Conservation (phyloP, 768 basidiomycete genomes). For the Lactifluus subvellereus region DNA sequence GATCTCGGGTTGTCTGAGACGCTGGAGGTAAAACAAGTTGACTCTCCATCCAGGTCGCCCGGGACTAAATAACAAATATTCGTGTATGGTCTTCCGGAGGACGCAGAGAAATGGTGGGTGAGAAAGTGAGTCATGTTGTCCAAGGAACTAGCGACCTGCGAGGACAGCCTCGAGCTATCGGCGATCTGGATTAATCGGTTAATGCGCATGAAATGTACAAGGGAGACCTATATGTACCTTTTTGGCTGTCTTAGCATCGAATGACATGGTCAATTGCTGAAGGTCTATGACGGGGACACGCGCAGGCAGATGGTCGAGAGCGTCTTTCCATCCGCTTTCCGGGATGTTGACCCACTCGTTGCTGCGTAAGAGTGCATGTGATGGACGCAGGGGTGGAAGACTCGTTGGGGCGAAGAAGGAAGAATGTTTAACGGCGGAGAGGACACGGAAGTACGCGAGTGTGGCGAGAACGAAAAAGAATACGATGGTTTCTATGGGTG, state of each 20-base stretch:
- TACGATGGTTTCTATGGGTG: slow-evolving; percentile 86
- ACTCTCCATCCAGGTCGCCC: slow-evolving; percentile 20
- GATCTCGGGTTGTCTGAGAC: slow-evolving; percentile 35
- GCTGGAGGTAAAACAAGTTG: slow-evolving; percentile 39
- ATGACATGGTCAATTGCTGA: slow-evolving; percentile 65
- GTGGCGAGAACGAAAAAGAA: slow-evolving; percentile 85
- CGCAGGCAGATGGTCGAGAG: slow-evolving; percentile 29
- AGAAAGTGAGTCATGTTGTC: slow-evolving; percentile 48
- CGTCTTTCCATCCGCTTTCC: slow-evolving; percentile 46
- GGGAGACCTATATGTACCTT: slow-evolving; percentile 27
- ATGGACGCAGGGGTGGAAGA: slow-evolving; percentile 45
- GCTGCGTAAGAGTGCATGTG: slow-evolving; percentile 48
- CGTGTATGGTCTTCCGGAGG: slow-evolving; percentile 44
- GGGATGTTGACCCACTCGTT: slow-evolving; percentile 60
- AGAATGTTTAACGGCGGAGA: slow-evolving; percentile 85
- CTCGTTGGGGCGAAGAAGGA: slow-evolving; percentile 62
- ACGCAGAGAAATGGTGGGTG: slow-evolving; percentile 36
- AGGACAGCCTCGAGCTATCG: slow-evolving; percentile 22
- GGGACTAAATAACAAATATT: slow-evolving; percentile 43
- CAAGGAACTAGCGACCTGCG: slow-evolving; percentile 41
- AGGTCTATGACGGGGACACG: slow-evolving; percentile 48
- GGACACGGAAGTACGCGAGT: slow-evolving; percentile 90
- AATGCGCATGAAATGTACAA: neutral
- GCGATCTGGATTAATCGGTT: slow-evolving; percentile 8
- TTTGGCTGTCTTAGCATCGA: slow-evolving; percentile 38